Conservation (phyloP, 2,329 filamentous ascomycete species). For the Ophiostoma novo-ulmi region DNA sequence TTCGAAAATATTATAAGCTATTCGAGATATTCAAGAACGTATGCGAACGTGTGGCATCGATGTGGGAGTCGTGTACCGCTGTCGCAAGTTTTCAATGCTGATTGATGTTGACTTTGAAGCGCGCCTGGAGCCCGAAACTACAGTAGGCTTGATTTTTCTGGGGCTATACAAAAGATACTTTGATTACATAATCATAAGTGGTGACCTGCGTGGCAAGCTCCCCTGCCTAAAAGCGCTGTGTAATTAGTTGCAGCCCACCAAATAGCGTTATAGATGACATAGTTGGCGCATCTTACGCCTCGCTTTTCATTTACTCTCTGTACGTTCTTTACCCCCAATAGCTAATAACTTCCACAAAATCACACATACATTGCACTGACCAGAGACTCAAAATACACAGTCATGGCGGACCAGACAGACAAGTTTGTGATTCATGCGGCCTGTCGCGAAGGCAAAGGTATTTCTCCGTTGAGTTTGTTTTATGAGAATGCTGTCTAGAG, state of each 20-base stretch:
- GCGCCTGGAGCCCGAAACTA: background rate
- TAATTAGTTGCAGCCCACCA: conserved; percentile 8
- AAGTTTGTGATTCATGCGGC: conserved; percentile 85
- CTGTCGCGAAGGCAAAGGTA: conserved; percentile 77
- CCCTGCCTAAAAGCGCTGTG: conserved; percentile 9
- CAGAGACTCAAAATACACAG: background rate
- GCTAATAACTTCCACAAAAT: no score
- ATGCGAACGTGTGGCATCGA: background rate
- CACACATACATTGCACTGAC: no score
- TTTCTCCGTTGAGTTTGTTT: conserved; percentile 29
- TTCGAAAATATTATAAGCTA: background rate
- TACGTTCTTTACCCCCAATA: no score
- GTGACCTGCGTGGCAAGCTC: conserved; percentile 9
- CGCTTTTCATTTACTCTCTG: background rate
- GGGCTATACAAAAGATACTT: background rate
- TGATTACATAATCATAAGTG: background rate
- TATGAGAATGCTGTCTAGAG: background rate
- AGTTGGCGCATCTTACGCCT: background rate
- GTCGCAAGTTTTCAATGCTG: background rate
- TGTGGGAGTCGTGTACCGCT: background rate
- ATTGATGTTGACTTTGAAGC: background rate
- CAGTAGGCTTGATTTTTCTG: conserved; percentile 4
- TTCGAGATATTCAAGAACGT: background rate
- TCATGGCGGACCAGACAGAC: conserved; percentile 24
- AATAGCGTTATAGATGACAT: background rate